These are phyloP conservation scores for Heliamphora exappendiculata DNA, from an alignment of 148 eudicot species.

Conservation along the genomic window DNA sequence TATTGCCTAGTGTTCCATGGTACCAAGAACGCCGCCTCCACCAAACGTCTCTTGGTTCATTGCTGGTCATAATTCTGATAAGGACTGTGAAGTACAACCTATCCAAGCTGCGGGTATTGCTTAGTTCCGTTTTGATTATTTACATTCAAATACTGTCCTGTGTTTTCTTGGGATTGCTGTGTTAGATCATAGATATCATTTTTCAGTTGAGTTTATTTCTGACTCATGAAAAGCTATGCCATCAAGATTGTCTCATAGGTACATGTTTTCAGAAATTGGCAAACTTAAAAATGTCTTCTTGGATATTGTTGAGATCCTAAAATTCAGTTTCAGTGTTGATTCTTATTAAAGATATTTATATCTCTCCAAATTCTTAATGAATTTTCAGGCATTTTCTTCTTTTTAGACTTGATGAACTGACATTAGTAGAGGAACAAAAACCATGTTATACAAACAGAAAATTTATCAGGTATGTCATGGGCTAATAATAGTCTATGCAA, in stretches of 20 bases:
- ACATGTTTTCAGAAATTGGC: background rate
- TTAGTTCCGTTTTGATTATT: background rate
- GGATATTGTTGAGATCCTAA: background rate
- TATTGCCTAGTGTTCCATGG: slow-evolving; percentile 85
- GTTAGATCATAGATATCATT: background rate
- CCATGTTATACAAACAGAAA: background rate
- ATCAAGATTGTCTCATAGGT: background rate
- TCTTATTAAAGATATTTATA: background rate
- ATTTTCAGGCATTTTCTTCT: background rate
- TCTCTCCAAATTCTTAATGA: background rate
- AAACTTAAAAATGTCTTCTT: background rate
- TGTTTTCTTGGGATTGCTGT: background rate
- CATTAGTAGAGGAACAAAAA: background rate
- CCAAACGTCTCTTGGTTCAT: slow-evolving; percentile 85
- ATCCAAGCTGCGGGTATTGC: slow-evolving; percentile 73
- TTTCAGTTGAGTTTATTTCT: background rate
- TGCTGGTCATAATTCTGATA: slow-evolving; percentile 76
- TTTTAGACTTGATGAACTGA: background rate
- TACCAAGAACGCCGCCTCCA: slow-evolving; percentile 79
- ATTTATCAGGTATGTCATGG: background rate
- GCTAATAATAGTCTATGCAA: background rate
- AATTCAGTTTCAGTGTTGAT: background rate
- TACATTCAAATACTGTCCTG: background rate
- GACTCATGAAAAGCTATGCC: background rate
- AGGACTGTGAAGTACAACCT: slow-evolving; percentile 91